Base-by-base conservation (phyloP, 805 yeast genomes). In the Saccharomycopsis guyanensis region DNA sequence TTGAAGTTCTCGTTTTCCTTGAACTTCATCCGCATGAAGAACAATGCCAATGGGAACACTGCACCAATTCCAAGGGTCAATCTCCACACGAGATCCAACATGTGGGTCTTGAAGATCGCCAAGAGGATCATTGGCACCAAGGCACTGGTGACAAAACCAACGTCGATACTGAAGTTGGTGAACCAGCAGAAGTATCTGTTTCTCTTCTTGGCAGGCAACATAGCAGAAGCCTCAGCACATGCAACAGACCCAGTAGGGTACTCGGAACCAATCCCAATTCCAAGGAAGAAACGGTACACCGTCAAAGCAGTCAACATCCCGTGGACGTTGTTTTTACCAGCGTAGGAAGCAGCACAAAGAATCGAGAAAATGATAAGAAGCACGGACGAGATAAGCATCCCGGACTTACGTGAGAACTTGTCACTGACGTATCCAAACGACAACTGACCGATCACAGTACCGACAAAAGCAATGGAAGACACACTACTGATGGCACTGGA, bases 181-280 rank as follows among this genome's bases (percentile, higher is more conserved):
- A 88, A 89, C 85, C 88, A 79, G 46, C 80, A 75, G 59, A 89
- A 88, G 71, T 83, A 88, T 62, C 96, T 74, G 67, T 89, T 87
- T 69, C 97, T 82, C 50, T 74, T 72, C 48, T 95, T 95, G n/a
- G 78, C 72, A 15, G 89, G 85, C 56, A 88, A 68, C 52, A 76
- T 66, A 47, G 84, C 80, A 39, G 94, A 79, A 34, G 94, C 93
- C 64, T 89, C 97, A 24, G 96, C 88, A 55, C 94, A 86, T 32
- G 95, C 94, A 16, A 89, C 91, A 6, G 95, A 82, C 38, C 96
- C 89, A 12, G 94, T 82, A 40, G 96, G 96, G 60, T 89, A 89
- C 66, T 89, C 97, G 42, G 94, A 89, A 57, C 97, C 97, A 56
- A 91, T 85, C 57, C 89, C 94, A 53, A 86, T 70, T 66, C 97